Conservation (phyloP, 108 stramenopile genomes). For the Tribonema minus region DNA sequence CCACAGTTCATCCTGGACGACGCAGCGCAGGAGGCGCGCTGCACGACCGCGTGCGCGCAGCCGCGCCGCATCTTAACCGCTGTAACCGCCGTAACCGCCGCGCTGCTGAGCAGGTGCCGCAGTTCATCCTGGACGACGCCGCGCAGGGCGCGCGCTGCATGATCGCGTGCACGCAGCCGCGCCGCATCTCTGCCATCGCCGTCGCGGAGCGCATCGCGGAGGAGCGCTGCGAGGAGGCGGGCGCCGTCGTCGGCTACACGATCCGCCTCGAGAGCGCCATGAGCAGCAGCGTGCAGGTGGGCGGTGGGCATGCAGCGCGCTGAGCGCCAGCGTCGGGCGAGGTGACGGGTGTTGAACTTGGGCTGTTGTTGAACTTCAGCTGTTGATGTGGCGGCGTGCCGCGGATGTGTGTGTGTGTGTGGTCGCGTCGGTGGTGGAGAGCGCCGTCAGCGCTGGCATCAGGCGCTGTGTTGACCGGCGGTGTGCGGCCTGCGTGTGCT, state of each 20-base stretch:
- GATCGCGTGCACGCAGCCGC: conserved; percentile 82
- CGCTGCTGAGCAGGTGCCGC: conserved; percentile 79
- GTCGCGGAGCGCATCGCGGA: conserved; percentile 79
- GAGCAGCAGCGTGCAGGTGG: conserved; percentile 40
- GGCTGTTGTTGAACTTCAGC: no score
- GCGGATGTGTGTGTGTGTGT: no score
- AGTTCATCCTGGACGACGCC: conserved; percentile 66
- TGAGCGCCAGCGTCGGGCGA: no score
- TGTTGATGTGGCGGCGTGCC: no score
- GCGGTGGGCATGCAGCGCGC: neutral
- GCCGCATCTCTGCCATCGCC: conserved; percentile 78
- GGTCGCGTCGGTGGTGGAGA: no score
- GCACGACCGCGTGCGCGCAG: no score
- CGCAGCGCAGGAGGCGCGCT: conserved; percentile 71
- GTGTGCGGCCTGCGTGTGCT: no score
- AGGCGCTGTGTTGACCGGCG: no score
- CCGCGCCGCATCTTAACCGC: no score
- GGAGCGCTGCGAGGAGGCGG: conserved; percentile 61
- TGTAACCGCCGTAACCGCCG: conserved; percentile 33
- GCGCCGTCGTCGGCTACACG: conserved; percentile 81
- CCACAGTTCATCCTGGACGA: conserved; percentile 69
- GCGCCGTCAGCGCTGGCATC: no score
- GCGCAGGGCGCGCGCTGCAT: conserved; percentile 19
- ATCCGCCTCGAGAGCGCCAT: conserved; percentile 82
- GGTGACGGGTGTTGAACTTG: no score